Evolutionary conservation across 192 early-diverging fungal species (phyloP), one percentile per base, ranked within the genome.

Genomic region (Lobosporangium transversale): DNA sequence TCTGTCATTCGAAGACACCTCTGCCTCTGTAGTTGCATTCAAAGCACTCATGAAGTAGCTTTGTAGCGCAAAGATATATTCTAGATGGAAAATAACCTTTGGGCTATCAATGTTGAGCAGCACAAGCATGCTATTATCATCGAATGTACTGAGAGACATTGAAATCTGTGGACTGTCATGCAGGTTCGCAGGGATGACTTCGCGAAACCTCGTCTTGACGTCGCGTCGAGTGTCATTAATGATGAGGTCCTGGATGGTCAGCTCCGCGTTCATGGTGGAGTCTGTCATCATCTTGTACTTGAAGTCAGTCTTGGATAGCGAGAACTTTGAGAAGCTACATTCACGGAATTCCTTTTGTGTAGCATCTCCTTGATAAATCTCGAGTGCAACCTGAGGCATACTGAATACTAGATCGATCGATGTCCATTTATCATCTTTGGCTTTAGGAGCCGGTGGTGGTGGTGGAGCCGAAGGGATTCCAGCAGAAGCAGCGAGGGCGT

Each of bases 51-150:
- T 89, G 49, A 94, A 91, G 79, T 92, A 99, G 49, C 87, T 85
- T 36, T 85, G 69, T 27, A 97, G 76, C 12, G 88, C 83, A 59
- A 96, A 94, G 20, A 94, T 70, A 61, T 97, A 94, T 79, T 99
- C 95, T 23, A 96, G 82, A 23, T 92, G 90, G 36, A 99, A 83
- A 56, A 96, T 88, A 5, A 97, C 68, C 43, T 91, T 91, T 9
- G 95, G 93, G 33, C 88, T 89, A 62, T 94, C 91, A 24, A 99
- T 64, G 8, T 92, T 94, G 27, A 94, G 78, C 47, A 94, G 58
- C 24, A 87, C 86, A 4, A 91, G 75, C 66, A 85, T 80, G 12
- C 80, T 78, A 9, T 84, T 84, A 8, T 75, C 78, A 1, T 81
- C 66, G 27, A 78, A 70, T 5, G 76, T 66, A 17, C 76, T 83